These are phyloP conservation scores for Chaetomidium leptoderma DNA, from an alignment of 495 filamentous ascomycete genomes.

Conservation along the genomic window DNA sequence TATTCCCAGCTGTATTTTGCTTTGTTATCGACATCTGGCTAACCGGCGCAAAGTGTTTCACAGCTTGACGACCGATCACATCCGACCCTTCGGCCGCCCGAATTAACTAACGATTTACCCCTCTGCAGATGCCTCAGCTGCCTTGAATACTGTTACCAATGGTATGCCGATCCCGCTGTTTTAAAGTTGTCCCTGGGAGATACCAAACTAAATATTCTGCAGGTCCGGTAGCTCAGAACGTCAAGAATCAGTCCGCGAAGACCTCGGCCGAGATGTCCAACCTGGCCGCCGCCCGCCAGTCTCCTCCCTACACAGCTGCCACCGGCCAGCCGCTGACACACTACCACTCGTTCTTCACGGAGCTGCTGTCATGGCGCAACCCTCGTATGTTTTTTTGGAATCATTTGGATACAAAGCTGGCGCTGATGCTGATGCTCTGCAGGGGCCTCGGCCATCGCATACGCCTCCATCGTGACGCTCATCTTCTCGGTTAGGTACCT, in stretches of 20 bases:
- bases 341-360: slow-evolving; percentile 95
- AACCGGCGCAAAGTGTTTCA: slow-evolving; percentile 29
- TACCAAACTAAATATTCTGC: slow-evolving; percentile 25
- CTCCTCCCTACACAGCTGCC: slow-evolving; percentile 62
- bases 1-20: background rate
- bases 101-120: slow-evolving; percentile 19
- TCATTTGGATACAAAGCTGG: slow-evolving; percentile 46
- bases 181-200: background rate
- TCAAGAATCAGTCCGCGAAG: slow-evolving; percentile 68
- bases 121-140: slow-evolving; percentile 39
- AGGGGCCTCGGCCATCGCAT: slow-evolving; percentile 84
- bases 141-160: slow-evolving; percentile 39
- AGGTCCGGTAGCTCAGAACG: slow-evolving; percentile 75
- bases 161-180: slow-evolving; percentile 27
- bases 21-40: slow-evolving; percentile 29
- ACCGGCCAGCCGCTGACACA: slow-evolving; percentile 88
- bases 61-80: slow-evolving; percentile 22
- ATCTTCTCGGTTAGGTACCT: slow-evolving; percentile 91
- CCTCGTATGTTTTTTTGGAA: slow-evolving; percentile 36
- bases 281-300: slow-evolving; percentile 64
- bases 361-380: slow-evolving; percentile 67
- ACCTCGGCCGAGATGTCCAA: slow-evolving; percentile 70
- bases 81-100: slow-evolving; percentile 12
- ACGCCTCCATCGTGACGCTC: slow-evolving; percentile 63
- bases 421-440: slow-evolving; percentile 36